Percentiles rank a stretch among this genome's conserved stretches.
phyloP scores from a whole-genome alignment of 345 rosid species.

The Clarkia xantiana region DNA sequence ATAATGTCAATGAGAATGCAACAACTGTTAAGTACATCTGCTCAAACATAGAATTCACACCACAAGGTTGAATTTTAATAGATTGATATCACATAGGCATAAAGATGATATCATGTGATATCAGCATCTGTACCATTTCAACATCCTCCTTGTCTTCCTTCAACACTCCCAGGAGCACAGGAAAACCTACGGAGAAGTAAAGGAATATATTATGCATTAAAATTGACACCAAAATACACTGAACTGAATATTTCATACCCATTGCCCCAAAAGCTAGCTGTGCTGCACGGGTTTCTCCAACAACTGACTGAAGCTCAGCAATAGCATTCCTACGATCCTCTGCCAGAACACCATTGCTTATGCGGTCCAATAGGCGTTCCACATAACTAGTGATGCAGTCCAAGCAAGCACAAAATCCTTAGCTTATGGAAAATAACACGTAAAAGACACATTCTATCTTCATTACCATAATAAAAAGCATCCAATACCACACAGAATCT shows the following conservation, averaged over 20 bases:
- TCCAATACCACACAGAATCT: no score
- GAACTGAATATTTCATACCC: constrained; percentile 30
- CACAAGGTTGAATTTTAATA: neutral
- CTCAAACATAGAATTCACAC: no score
- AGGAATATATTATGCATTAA: constrained; percentile 2
- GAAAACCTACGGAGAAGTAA: constrained; percentile 58
- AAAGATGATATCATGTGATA: constrained; percentile 1
- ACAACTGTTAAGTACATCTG: no score
- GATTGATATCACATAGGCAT: neutral
- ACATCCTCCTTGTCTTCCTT: constrained; percentile 83
- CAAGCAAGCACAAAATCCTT: neutral
- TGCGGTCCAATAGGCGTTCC: constrained; percentile 81
- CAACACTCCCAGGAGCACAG: constrained; percentile 66
- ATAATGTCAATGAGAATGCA: no score
- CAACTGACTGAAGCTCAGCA: constrained; percentile 80
- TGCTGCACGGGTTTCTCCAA: constrained; percentile 69
- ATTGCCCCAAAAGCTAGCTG: constrained; percentile 87
- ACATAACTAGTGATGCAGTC: constrained; percentile 38
- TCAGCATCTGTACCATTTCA: constrained; percentile 51
- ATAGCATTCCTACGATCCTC: constrained; percentile 88
- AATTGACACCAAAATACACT: neutral
- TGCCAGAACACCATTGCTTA: constrained; percentile 70
- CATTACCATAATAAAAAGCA: no score
- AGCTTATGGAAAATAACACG: no score
- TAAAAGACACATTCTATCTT: no score